These are phyloP conservation scores for Geosmithia putterillii DNA, from an alignment of 2,329 filamentous ascomycete species.

Conservation along the genomic window DNA sequence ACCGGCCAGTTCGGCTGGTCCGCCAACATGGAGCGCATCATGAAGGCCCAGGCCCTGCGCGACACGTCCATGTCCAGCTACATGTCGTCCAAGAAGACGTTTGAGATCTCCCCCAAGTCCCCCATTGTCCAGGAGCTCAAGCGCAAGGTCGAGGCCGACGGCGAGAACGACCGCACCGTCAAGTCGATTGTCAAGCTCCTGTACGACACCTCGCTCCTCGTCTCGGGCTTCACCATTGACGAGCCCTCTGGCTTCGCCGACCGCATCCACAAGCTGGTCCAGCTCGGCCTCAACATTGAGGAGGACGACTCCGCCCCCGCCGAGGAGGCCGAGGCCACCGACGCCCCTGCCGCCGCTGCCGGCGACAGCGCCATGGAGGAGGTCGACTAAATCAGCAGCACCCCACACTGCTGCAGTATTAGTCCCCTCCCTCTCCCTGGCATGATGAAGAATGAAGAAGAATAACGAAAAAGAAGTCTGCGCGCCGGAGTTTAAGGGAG, in stretches of 20 bases:
- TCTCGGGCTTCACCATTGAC: slow-evolving; percentile 98
- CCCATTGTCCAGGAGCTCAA: slow-evolving; percentile 97
- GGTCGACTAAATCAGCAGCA: slow-evolving; percentile 94
- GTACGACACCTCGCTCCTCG: slow-evolving; percentile 96
- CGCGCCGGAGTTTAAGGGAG: slow-evolving; percentile 26
- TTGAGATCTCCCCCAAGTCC: slow-evolving; percentile 99
- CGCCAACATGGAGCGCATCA: slow-evolving; percentile 99
- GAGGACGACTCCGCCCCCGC: slow-evolving; percentile 63
- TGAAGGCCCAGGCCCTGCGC: slow-evolving; percentile 99
- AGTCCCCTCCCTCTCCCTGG: not conserved
- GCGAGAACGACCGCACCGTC: slow-evolving; percentile 97
- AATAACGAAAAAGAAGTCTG: slow-evolving; percentile 17
- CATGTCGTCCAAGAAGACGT: slow-evolving; percentile 99
- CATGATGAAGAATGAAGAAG: slow-evolving; percentile 5
- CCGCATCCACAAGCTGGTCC: slow-evolving; percentile 99
- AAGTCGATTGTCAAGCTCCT: slow-evolving; percentile 98
- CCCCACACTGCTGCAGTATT: too few species aligned
- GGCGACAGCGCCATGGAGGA: slow-evolving; percentile 99
- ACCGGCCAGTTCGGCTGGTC: slow-evolving; percentile 99
- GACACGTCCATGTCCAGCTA: slow-evolving; percentile 99
- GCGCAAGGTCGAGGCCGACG: slow-evolving; percentile 96
- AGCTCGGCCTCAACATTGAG: slow-evolving; percentile 93
- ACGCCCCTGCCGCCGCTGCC: slow-evolving; percentile 42
- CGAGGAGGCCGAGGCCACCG: slow-evolving; percentile 38
- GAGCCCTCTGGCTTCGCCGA: slow-evolving; percentile 96